A percentile compares a stretch with the other conserved stretches of the same genome.
Conservation (phyloP, 2,329 filamentous ascomycete genomes). For the Colletotrichum sp. region DNA sequence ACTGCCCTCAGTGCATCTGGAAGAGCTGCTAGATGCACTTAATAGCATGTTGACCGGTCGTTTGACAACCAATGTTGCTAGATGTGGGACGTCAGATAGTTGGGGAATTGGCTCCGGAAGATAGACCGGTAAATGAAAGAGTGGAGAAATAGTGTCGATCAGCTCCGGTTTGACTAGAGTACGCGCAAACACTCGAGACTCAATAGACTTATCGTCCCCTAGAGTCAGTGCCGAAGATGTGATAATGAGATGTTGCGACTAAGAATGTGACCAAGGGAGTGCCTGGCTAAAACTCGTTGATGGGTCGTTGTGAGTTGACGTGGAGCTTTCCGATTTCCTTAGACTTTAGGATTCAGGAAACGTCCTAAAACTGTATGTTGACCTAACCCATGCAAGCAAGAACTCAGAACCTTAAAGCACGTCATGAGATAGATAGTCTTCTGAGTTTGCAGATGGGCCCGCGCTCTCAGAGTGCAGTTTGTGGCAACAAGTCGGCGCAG, state of each 20-base stretch:
- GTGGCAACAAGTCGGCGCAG: neutral
- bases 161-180: neutral
- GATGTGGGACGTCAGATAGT: neutral
- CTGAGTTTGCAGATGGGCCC: neutral
- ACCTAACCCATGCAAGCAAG: neutral
- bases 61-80: neutral
- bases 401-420: neutral
- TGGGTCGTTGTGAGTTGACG: neutral
- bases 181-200: neutral
- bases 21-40: neutral
- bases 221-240: neutral
- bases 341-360: neutral
- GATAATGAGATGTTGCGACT: neutral
- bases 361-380: neutral
- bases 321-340: neutral
- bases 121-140: neutral
- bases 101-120: neutral
- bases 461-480: neutral
- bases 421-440: neutral
- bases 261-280: neutral
- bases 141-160: neutral
- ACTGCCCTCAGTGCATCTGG: neutral
- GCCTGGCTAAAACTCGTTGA: neutral
- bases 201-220: neutral
- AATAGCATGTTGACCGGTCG: neutral